Evolutionary conservation across 805 yeast species (phyloP).

Genomic region (Candida coquimbonensis): DNA sequence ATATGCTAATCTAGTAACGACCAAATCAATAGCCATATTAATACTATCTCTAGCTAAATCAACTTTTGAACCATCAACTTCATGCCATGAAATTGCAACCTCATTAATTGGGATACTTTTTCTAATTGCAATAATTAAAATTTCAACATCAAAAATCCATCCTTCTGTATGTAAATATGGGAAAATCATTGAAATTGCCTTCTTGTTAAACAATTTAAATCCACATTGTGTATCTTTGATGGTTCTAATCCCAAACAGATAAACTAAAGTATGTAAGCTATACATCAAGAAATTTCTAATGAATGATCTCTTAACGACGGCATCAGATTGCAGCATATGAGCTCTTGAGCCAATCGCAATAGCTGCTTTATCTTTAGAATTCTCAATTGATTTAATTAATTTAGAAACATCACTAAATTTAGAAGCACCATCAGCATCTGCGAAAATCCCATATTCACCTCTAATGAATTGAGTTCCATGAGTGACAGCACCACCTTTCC

Average conservation of each 20-base stretch:
- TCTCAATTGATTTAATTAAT: constrained; percentile 38
- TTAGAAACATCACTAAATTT: constrained; percentile 60
- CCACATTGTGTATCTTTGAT: constrained; percentile 97
- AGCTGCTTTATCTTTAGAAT: constrained; percentile 33
- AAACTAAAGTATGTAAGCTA: constrained; percentile 81
- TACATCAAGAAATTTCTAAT: constrained; percentile 89
- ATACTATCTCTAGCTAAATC: constrained; percentile 87
- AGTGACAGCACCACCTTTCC: constrained; percentile 95
- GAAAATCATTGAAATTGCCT: constrained; percentile 58
- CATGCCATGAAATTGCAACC: constrained; percentile 92
- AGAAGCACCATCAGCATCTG: constrained; percentile 98
- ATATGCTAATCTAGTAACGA: constrained; percentile 86
- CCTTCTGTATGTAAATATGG: constrained; percentile 95
- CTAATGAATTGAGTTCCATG: constrained; percentile 78
- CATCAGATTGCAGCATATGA: constrained; percentile 92
- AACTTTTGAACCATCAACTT: constrained; percentile 91
- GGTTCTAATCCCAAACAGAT: constrained; percentile 77
- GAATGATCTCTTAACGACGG: constrained; percentile 89
- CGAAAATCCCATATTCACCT: constrained; percentile 75
- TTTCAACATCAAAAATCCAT: constrained; percentile 97
- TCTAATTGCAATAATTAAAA: constrained; percentile 70
- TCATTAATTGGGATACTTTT: constrained; percentile 65
- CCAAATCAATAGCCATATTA: constrained; percentile 89
- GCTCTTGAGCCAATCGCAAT: constrained; percentile 91
- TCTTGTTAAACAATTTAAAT: constrained; percentile 79